Base-by-base conservation (phyloP, 2,329 filamentous ascomycete genomes). In the Eutypa lata region DNA sequence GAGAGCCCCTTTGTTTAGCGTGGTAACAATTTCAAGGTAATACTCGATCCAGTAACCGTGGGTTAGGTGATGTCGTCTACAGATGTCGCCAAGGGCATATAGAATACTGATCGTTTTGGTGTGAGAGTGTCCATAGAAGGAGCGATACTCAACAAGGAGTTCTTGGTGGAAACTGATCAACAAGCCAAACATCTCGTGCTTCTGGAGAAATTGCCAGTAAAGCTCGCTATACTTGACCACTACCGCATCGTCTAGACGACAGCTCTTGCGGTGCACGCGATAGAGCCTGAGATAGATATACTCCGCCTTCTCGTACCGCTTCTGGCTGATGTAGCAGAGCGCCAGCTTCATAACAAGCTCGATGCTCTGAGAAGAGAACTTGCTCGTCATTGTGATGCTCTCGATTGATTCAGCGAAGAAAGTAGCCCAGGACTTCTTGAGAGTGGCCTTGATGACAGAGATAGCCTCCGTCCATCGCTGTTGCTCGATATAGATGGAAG, bases 401-500 rank as follows among this genome's bases (percentile, higher is more conserved):
- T 78, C 71, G 1, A 72, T 63, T 53, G 76, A 71, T 1, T 68
- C 68, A 11, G 73, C 68, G 46, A 80, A 72, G 51, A 81, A 69
- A 0, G 71, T 71, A 1, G 72, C 68, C 77, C 78, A 80, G 3
- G 74, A 71, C 5, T 68, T 67, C 42, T 71, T 68, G 28, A 81
- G 62, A 10, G 76, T 72, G 19, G 65, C 65, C 49, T 76, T 75
- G 37, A 79, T 69, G 18, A 77, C 63, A 1, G 64, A 68, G 22
- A 74, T 73, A 3, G 77, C 76, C 50, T 79, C 74, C 3, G 68
- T 68, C 67, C 73, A 80, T 28, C 75, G 70, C 55, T 71, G 71
- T 62, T 79, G 73, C 4, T 71, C 70, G 22, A 75, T 71, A 61
- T 78, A 77, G 35, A 73, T 61, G 21, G 58, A 57, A 3, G 70